phyloP scores from a whole-genome alignment of 257 asterid species.

The Plantago ovata region DNA sequence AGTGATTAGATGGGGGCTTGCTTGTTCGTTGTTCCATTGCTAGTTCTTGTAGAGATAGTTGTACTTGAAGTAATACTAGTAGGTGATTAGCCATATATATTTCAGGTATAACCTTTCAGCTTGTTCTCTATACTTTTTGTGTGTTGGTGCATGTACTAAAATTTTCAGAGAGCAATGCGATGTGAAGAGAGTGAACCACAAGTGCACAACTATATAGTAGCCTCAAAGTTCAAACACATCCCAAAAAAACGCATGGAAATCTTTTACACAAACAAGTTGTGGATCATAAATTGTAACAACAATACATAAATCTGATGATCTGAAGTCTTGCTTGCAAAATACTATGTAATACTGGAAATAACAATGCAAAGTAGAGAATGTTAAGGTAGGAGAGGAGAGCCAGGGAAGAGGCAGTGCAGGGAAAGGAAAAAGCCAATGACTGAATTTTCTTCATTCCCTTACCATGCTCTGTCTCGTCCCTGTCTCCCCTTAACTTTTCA shows the following conservation, averaged over 20 bases:
- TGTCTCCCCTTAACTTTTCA: conserved; percentile 34
- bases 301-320: no score
- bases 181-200: no score
- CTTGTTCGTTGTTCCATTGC: conserved; percentile 10
- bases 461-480: conserved; percentile 81
- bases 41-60: conserved; percentile 16
- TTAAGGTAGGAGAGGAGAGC: conserved; percentile 40
- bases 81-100: conserved; percentile 5
- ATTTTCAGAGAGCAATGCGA: neutral
- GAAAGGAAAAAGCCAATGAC: conserved; percentile 37
- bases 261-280: no score
- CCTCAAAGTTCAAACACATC: no score
- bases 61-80: conserved; percentile 7
- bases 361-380: no score
- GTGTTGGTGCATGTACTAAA: neutral
- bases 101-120: conserved; percentile 4
- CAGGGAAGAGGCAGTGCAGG: conserved; percentile 99
- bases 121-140: neutral
- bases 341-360: no score
- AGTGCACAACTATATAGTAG: no score
- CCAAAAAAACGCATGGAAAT: no score
- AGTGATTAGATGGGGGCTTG: conserved; percentile 13
- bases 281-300: no score
- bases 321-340: no score
- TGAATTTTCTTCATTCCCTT: conserved; percentile 20